Evolutionary conservation across 352 stramenopile genomes (phyloP), one percentile per base, ranked within the genome.

Genomic region (Lagenidium giganteum): DNA sequence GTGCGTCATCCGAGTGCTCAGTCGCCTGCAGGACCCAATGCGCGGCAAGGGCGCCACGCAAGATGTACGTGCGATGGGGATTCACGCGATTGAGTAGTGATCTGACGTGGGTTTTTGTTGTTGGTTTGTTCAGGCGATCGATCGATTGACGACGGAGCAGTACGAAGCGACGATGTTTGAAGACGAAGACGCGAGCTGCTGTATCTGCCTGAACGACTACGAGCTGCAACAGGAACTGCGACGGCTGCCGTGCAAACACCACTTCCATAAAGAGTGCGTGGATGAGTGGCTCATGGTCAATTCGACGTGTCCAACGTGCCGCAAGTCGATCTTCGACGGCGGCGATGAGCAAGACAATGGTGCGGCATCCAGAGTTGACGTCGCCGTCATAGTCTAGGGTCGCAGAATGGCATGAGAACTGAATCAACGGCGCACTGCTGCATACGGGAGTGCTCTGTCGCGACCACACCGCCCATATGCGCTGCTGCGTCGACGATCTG

Each of bases 201-300:
- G 82, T 58, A 93, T 95, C 48, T 95, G 83, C 36, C 45, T 94
- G 20, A 89, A 84, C 45, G 65, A 94, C 27, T 96, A 95, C 54
- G 71, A 83, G 31, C 9, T 51, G 2, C 69, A 83, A 22, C 92
- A 98, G 60, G 57, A 81, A 12, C 63, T 98, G 25, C 74, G 92
- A 26, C 69, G 97, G 17, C 58, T 98, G 37, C 90, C 91, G 5
- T 98, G 95, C 54, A 47, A 74, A 13, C 95, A 98, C 60, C 79
- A 93, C 51, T 98, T 98, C 58, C 78, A 90, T 50, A 79, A 84
- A 57, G 76, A 88, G 16, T 92, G 79, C 42, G 73, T 90, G 27
- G 79, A 92, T 54, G 77, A 87, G 51, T 92, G 79, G 79, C 60
- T 92, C 9, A 27, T 83, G 30, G 79, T 90, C 29, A 88, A 92